These are phyloP conservation scores for Allium cepa DNA, from an alignment of 106 monocot species.

Conservation along the genomic window DNA sequence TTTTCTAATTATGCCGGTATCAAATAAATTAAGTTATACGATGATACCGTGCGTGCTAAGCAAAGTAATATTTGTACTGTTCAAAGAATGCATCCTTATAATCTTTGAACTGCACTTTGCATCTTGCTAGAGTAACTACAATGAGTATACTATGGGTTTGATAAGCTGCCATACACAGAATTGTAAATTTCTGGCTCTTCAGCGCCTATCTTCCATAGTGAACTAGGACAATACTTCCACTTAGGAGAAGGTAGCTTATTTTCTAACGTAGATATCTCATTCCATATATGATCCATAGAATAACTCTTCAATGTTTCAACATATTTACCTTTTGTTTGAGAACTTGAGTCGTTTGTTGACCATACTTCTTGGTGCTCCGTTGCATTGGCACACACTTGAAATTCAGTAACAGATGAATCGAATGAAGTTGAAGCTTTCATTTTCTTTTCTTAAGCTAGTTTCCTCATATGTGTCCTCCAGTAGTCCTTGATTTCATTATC, in stretches of 20 bases:
- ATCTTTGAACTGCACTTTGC: background rate
- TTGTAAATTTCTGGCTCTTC: conserved; percentile 26
- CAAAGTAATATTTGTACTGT: background rate
- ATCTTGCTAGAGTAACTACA: background rate
- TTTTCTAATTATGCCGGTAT: no score
- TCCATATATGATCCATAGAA: conserved; percentile 71
- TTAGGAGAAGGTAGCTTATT: conserved; percentile 9
- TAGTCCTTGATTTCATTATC: conserved; percentile 91
- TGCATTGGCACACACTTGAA: background rate
- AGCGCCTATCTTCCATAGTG: conserved; percentile 42
- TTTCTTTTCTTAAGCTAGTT: conserved; percentile 66
- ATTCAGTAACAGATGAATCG: conserved; percentile 17
- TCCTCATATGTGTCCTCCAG: conserved; percentile 85
- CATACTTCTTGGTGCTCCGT: background rate
- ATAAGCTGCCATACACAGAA: background rate
- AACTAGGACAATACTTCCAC: conserved; percentile 26
- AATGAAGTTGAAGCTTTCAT: conserved; percentile 7
- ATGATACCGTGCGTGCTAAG: background rate
- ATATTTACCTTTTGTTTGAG: background rate
- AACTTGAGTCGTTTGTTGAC: background rate
- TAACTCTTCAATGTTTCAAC: conserved; percentile 21
- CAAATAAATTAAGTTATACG: no score
- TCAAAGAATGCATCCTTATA: background rate
- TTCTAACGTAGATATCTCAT: conserved; percentile 26
- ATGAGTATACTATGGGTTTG: background rate